A percentile compares a stretch with the other conserved stretches of the same genome.
Conservation (phyloP, 345 rosid genomes). For the Salix caprea region DNA sequence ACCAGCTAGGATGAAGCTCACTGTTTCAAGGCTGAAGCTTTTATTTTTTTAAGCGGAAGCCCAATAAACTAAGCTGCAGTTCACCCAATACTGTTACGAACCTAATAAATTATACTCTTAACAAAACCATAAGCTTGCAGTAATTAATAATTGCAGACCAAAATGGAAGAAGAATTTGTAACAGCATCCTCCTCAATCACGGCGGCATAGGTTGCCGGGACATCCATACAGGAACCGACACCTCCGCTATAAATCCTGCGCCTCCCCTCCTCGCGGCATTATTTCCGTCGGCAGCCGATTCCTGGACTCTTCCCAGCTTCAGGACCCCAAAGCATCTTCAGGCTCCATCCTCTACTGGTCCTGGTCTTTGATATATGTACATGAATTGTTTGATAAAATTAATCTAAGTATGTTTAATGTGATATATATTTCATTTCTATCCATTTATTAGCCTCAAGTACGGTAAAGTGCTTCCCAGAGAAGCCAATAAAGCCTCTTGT, state of each 20-base stretch:
- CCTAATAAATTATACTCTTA: slow-evolving; percentile 10
- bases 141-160: not conserved
- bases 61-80: not conserved
- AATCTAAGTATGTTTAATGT: not conserved
- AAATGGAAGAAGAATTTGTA: slow-evolving; percentile 33
- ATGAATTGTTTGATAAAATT: slow-evolving; percentile 13
- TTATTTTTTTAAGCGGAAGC: not conserved
- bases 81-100: not conserved
- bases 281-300: slow-evolving; percentile 53
- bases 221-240: slow-evolving; percentile 52
- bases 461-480: slow-evolving; percentile 70
- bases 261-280: slow-evolving; percentile 68
- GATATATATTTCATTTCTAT: not conserved
- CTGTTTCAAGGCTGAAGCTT: not conserved
- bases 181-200: slow-evolving; percentile 64
- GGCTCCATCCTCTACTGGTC: slow-evolving; percentile 73
- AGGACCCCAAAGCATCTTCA: slow-evolving; percentile 47
- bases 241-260: slow-evolving; percentile 63
- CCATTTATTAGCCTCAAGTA: slow-evolving; percentile 55
- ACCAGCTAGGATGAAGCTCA: too few species aligned
- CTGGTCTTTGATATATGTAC: slow-evolving; percentile 51
- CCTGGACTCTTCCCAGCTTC: slow-evolving; percentile 73
- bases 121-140: not conserved
- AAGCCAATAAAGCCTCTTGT: slow-evolving; percentile 68
- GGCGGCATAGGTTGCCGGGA: slow-evolving; percentile 81